Conservation (phyloP, 73 alveolate genomes). For the Blepharisma stoltei region DNA sequence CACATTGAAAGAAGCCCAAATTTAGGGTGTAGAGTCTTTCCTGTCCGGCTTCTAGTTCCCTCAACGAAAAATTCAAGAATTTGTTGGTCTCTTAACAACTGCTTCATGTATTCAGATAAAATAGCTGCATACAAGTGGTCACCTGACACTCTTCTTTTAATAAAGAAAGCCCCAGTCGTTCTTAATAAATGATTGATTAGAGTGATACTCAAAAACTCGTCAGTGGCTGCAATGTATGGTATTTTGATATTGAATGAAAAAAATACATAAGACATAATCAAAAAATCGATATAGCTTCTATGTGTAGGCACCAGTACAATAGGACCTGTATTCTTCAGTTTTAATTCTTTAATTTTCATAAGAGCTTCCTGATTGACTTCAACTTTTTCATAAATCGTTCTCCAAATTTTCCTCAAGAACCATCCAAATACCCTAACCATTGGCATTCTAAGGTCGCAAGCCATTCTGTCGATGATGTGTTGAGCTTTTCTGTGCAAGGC, state of each 20-base stretch:
- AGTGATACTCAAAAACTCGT: constrained; percentile 74
- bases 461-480: constrained; percentile 59
- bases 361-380: constrained; percentile 58
- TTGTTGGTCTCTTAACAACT: constrained; percentile 55
- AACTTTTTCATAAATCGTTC: constrained; percentile 71
- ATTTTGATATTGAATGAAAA: constrained; percentile 69
- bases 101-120: constrained; percentile 71
- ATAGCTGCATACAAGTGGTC: constrained; percentile 73
- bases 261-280: constrained; percentile 72
- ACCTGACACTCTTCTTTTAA: constrained; percentile 70
- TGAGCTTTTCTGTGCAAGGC: constrained; percentile 49
- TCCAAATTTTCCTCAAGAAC: constrained; percentile 64
- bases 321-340: constrained; percentile 52
- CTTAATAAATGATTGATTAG: constrained; percentile 67
- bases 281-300: constrained; percentile 84
- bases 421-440: constrained; percentile 56
- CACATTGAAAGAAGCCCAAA: constrained; percentile 64
- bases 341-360: constrained; percentile 34
- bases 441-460: constrained; percentile 46
- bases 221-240: constrained; percentile 93
- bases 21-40: constrained; percentile 75
- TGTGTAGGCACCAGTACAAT: constrained; percentile 85
- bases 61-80: constrained; percentile 80
- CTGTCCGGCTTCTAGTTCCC: constrained; percentile 85
- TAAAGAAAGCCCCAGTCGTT: constrained; percentile 88